Conservation (phyloP, 2,329 filamentous ascomycete genomes). For the Dactylellina cionopaga region DNA sequence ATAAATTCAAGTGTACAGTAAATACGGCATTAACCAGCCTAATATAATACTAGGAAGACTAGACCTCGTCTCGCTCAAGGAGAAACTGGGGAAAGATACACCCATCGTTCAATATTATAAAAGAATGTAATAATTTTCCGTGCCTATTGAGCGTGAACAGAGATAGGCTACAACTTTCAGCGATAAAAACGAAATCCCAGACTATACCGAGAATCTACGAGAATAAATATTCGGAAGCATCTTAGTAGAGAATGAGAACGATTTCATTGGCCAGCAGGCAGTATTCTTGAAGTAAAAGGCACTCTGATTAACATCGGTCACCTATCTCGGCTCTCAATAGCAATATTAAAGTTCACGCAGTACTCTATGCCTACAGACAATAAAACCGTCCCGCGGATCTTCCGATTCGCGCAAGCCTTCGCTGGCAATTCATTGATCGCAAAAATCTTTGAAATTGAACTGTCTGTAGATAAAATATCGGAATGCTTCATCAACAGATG, state of each 20-base stretch:
- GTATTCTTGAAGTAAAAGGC: background rate
- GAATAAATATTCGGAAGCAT: constrained; percentile 6
- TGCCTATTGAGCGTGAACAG: background rate
- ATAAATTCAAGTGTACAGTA: background rate
- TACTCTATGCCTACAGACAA: background rate
- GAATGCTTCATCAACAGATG: constrained; percentile 8
- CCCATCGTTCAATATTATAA: constrained; percentile 7
- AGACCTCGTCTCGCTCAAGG: background rate
- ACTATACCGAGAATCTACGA: background rate
- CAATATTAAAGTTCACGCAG: constrained; percentile 14
- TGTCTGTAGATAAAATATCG: background rate
- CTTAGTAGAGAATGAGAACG: background rate
- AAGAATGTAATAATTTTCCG: background rate
- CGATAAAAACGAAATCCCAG: background rate
- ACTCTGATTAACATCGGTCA: background rate
- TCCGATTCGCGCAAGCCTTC: background rate
- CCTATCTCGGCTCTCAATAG: background rate
- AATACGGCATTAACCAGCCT: constrained; percentile 2
- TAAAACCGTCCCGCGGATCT: constrained; percentile 4
- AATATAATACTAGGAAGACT: background rate
- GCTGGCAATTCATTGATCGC: constrained; percentile 1
- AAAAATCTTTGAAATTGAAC: constrained; percentile 12
- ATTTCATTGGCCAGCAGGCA: background rate
- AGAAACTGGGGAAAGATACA: constrained; percentile 3
- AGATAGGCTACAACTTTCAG: background rate